Evolutionary conservation across 164 flowering plant species (phyloP).

Genomic region (Chimonanthus salicifolius): DNA sequence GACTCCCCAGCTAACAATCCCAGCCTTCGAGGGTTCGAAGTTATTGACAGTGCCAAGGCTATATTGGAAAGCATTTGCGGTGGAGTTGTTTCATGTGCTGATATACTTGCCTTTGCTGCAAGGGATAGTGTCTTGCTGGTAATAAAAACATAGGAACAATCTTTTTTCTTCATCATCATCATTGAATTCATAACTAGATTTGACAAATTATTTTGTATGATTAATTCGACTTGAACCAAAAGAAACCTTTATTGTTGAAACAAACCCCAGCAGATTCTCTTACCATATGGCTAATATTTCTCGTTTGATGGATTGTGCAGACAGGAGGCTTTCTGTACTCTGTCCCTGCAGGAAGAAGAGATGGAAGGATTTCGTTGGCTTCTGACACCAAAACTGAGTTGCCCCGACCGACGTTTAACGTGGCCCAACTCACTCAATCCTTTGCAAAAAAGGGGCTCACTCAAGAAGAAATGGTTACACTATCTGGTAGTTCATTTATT

Average conservation of each 20-base stretch:
- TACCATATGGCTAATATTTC: no score
- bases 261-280: no score
- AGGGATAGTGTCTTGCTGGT: conserved; percentile 41
- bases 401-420: conserved; percentile 26
- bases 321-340: conserved; percentile 42
- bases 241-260: no score
- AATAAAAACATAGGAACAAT: conserved; percentile 33
- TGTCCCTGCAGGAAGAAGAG: conserved; percentile 57
- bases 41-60: conserved; percentile 50
- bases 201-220: no score
- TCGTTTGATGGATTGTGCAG: conserved; percentile 17
- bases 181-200: no score
- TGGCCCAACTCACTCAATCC: conserved; percentile 29
- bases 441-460: conserved; percentile 44
- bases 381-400: conserved; percentile 30
- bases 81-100: conserved; percentile 62
- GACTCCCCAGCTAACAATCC: conserved; percentile 36
- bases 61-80: conserved; percentile 37
- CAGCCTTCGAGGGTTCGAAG: conserved; percentile 48
- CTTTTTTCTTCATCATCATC: neutral
- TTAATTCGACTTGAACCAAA: no score
- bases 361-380: conserved; percentile 42
- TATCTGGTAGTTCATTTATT: conserved; percentile 31
- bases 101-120: conserved; percentile 55
- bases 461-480: conserved; percentile 36